Evolutionary conservation across 2,329 filamentous ascomycete species (phyloP).

Genomic region (Diplodia sapinea): DNA sequence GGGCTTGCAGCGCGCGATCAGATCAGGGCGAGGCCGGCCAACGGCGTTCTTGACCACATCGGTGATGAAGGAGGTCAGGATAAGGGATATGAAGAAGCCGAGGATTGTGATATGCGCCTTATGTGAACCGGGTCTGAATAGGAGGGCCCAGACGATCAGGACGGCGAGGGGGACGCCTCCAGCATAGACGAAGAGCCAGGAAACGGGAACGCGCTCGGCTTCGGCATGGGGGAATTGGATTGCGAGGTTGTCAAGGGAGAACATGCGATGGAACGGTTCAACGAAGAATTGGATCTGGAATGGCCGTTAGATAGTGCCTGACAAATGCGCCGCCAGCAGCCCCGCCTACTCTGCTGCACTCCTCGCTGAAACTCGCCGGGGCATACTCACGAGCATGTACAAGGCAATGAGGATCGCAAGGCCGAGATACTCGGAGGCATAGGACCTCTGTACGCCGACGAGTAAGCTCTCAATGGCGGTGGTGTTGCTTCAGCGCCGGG

Average conservation of each 20-base stretch:
- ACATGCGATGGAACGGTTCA: conserved; percentile 92
- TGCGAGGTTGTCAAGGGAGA: conserved; percentile 81
- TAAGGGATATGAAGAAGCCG: conserved; percentile 74
- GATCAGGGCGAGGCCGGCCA: conserved; percentile 81
- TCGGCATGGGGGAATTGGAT: conserved; percentile 88
- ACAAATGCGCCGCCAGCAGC: too few species aligned
- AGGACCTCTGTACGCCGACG: conserved; percentile 65
- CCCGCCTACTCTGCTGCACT: conserved; percentile 29
- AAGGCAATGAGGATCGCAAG: conserved; percentile 71
- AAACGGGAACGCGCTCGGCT: conserved; percentile 80
- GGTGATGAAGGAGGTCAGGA: conserved; percentile 81
- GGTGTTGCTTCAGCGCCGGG: not conserved
- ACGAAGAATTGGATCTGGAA: conserved; percentile 69
- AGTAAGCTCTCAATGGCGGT: conserved; percentile 32
- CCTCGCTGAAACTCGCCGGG: conserved; percentile 32
- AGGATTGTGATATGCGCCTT: conserved; percentile 87
- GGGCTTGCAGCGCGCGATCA: conserved; percentile 87
- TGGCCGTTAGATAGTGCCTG: conserved; percentile 22
- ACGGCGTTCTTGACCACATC: conserved; percentile 87
- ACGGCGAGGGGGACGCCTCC: conserved; percentile 71
- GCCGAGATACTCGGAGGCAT: conserved; percentile 87
- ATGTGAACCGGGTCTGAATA: conserved; percentile 68
- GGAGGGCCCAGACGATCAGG: conserved; percentile 69
- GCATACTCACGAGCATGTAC: conserved; percentile 65
- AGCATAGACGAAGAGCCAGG: conserved; percentile 80